Evolutionary conservation across 2,329 filamentous ascomycete genomes (phyloP), one percentile per base, ranked within the genome.

Genomic region (Colletotrichum tofieldiae): DNA sequence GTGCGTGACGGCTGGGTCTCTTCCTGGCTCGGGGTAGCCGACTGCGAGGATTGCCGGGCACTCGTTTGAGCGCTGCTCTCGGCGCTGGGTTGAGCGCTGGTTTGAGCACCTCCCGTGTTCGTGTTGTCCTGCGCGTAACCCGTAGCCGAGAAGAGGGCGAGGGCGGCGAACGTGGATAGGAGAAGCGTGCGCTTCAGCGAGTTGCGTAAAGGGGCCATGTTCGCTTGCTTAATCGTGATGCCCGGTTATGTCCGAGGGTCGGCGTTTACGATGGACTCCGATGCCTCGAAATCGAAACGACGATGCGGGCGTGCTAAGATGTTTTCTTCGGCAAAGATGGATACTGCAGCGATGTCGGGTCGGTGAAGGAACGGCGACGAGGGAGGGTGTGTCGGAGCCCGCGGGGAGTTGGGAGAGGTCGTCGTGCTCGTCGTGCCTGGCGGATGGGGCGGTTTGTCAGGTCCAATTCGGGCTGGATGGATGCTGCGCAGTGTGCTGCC

Each of bases 121-220:
- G 56, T 64, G 54, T 75, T 77, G 29, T 76, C 73, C 72, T 82
- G 81, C n/a, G 82, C 83, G 66, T 79, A 74, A n/a, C 69, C 78
- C 16, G 81, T 73, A 23, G 76, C 71, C 56, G 79, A 76, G 47
- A 82, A 77, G 12, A 83, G 61, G 20, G 79, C 75, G n/a, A 76
- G 32, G 55, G 59, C 65, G 74, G 72, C 75, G 97, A 98, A 95
- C 95, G 95, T 84, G 90, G 95, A 77, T 90, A 92, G 75, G 97
- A 97, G 86, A 94, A 92, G 82, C 73, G 73, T 56, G 55, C 65
- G 73, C 71, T 72, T 73, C 62, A 73, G 52, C 41, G 72, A 67
- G 51, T 65, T 49, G 35, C 26, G 64, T n/a, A 63, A 66, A 23
- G 72, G 41, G 41, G 47, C 68, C 73, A 75, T 75, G 52, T 37